Evolutionary conservation across 164 flowering plant species (phyloP).

Genomic region (Chloranthus sessilifolius): DNA sequence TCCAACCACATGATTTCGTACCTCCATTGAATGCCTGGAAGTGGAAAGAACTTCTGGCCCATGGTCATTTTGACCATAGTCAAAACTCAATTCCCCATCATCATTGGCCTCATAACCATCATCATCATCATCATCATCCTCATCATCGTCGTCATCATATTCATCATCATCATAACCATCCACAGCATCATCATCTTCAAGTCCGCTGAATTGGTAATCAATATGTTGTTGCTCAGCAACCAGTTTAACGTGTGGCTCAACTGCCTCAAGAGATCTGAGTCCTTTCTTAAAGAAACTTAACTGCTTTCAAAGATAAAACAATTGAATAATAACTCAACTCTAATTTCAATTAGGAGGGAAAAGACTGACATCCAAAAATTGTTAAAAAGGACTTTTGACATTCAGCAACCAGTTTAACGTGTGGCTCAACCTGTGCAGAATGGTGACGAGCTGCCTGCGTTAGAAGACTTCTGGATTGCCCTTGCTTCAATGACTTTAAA

Average conservation of each 20-base stretch:
- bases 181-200: slow-evolving; percentile 59
- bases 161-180: slow-evolving; percentile 37
- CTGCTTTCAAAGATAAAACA: slow-evolving; percentile 37
- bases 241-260: slow-evolving; percentile 71
- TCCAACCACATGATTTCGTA: too few relatives aligned
- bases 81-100: slow-evolving; percentile 83
- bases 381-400: too few relatives aligned
- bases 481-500: slow-evolving; percentile 79
- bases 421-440: slow-evolving; percentile 94
- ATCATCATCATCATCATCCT: too few relatives aligned
- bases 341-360: too few relatives aligned
- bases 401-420: slow-evolving; percentile 58
- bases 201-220: slow-evolving; percentile 78
- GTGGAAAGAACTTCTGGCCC: slow-evolving; percentile 36
- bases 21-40: slow-evolving; percentile 64
- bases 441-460: slow-evolving; percentile 96
- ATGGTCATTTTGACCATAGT: slow-evolving; percentile 52
- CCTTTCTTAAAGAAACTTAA: slow-evolving; percentile 73
- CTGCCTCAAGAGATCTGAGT: slow-evolving; percentile 56
- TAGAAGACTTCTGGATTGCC: slow-evolving; percentile 84
- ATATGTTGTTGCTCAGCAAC: slow-evolving; percentile 73
- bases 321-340: slow-evolving; percentile 2
- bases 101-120: too few relatives aligned
- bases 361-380: too few relatives aligned
- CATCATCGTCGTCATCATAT: slow-evolving; percentile 37